Percentiles rank a stretch among this genome's conserved stretches.
These are phyloP conservation scores for Aureococcus anophagefferens DNA, from an alignment of 108 stramenopile genomes.

Conservation along the genomic window DNA sequence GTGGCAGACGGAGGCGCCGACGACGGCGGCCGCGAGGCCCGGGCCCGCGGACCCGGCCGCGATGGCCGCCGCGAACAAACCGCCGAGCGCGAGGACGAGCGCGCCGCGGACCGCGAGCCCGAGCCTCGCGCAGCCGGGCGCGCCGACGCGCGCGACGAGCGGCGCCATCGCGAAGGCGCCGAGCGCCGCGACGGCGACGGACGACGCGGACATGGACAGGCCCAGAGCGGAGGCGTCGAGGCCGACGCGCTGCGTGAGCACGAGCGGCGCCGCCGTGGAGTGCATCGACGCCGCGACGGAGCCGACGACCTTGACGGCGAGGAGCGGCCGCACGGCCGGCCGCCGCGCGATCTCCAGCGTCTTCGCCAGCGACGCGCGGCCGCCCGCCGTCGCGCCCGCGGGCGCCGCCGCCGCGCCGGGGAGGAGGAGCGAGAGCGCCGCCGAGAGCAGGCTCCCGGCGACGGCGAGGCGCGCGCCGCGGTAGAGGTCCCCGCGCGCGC, in stretches of 20 bases:
- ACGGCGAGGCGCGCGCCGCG: conserved; percentile 60
- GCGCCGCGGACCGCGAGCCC: conserved; percentile 34
- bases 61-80: no score
- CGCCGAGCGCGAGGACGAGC: conserved; percentile 7
- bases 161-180: conserved; percentile 53
- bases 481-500: conserved; percentile 48
- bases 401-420: not conserved
- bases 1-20: conserved; percentile 41
- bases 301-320: conserved; percentile 55
- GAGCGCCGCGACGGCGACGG: conserved; percentile 53
- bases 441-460: conserved; percentile 51
- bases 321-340: conserved; percentile 42
- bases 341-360: conserved; percentile 23
- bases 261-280: conserved; percentile 49
- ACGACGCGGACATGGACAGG: conserved; percentile 48
- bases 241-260: conserved; percentile 38
- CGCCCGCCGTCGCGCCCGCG: no score
- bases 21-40: conserved; percentile 21
- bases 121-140: conserved; percentile 31
- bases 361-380: not conserved
- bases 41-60: no score
- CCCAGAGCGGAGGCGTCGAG: conserved; percentile 50
- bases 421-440: conserved; percentile 36
- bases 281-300: conserved; percentile 54
- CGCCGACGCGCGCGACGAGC: conserved; percentile 32